Conservation (phyloP, 768 basidiomycete species). For the Paxillus rubicundulus region DNA sequence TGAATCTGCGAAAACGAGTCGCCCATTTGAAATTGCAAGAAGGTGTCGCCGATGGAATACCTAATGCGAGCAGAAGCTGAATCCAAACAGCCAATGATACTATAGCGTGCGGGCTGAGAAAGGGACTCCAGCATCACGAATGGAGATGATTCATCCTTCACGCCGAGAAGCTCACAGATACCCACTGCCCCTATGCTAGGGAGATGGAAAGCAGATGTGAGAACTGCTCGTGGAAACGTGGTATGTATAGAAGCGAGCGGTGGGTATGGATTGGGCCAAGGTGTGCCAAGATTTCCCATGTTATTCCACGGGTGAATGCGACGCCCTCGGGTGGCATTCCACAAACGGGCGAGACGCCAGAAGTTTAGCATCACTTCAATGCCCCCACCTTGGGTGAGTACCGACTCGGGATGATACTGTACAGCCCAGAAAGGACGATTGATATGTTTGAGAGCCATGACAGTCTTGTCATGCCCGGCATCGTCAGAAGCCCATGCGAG, state of each 20-base stretch:
- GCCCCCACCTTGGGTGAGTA: conserved; percentile 68
- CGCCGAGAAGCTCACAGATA: conserved; percentile 65
- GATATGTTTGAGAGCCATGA: conserved; percentile 72
- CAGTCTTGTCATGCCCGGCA: conserved; percentile 60
- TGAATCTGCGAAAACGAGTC: conserved; percentile 34
- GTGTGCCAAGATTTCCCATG: conserved; percentile 38
- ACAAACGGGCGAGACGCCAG: conserved; percentile 63
- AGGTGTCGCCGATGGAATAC: conserved; percentile 50
- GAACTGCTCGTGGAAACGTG: conserved; percentile 28
- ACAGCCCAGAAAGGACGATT: conserved; percentile 80
- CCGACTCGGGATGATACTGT: conserved; percentile 87
- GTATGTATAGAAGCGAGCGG: conserved; percentile 14
- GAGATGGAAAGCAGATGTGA: conserved; percentile 41
- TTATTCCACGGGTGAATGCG: conserved; percentile 41
- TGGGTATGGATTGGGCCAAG: conserved; percentile 55
- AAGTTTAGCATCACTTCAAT: conserved; percentile 70
- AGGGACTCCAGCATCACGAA: conserved; percentile 79
- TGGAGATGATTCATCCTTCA: conserved; percentile 50
- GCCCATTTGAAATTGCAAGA: conserved; percentile 44
- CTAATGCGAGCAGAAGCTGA: conserved; percentile 55
- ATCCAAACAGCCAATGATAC: conserved; percentile 65
- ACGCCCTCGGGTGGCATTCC: conserved; percentile 46
- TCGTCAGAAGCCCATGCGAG: conserved; percentile 74
- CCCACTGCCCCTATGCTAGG: conserved; percentile 41
- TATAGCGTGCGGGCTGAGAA: conserved; percentile 68